Percentiles rank a stretch among this genome's conserved stretches.
phyloP scores from a whole-genome alignment of 257 asterid genomes.

The Nicotiana obtusifolia region DNA sequence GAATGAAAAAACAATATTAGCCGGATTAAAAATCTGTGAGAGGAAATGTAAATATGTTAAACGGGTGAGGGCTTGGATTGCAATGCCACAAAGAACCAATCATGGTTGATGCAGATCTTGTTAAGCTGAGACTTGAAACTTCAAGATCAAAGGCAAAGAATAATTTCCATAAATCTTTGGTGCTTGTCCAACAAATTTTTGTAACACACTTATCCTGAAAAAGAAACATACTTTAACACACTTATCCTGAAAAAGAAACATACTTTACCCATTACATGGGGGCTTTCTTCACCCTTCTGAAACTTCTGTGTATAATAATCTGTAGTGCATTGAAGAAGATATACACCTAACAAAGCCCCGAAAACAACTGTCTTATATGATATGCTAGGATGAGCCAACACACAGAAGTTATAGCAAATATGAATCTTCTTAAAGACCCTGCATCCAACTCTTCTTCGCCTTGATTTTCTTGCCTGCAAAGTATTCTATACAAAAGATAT shows the following conservation, averaged over 20 bases:
- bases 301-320: not conserved
- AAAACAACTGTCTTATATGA: not conserved
- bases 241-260: no score
- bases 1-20: not conserved
- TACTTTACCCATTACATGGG: not conserved
- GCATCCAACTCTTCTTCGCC: not conserved
- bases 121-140: no score
- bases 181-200: not conserved
- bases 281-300: not conserved
- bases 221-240: no score
- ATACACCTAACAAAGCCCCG: not conserved
- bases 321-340: not conserved
- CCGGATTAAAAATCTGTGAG: not conserved
- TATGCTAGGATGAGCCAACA: not conserved
- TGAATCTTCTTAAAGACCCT: not conserved
- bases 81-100: not conserved
- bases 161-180: not conserved
- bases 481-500: not conserved
- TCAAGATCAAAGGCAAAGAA: not conserved
- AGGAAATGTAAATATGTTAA: not conserved
- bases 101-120: no score
- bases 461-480: not conserved
- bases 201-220: no score
- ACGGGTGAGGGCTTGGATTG: not conserved
- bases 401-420: no score